phyloP scores from a whole-genome alignment of 1,139 yeast species.

The Nakaseomyces uthaithaninus region DNA sequence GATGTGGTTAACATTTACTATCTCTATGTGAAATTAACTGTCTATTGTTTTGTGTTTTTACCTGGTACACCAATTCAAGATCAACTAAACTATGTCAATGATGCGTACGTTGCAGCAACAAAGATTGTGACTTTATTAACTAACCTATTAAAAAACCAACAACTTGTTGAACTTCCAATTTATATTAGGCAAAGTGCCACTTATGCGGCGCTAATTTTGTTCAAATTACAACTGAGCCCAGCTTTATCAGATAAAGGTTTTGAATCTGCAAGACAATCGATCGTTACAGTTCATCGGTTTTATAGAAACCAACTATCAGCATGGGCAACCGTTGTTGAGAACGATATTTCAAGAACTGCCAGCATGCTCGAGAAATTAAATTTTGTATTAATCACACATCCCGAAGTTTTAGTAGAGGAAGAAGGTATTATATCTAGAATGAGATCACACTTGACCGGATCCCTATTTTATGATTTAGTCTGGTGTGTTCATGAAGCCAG shows the following conservation, averaged over 20 bases:
- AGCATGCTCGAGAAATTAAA: constrained; percentile 86
- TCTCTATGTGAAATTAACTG: constrained; percentile 68
- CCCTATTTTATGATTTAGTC: constrained; percentile 82
- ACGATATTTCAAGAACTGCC: constrained; percentile 87
- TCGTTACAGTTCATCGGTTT: constrained; percentile 84
- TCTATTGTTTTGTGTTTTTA: constrained; percentile 82
- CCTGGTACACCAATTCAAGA: constrained; percentile 89
- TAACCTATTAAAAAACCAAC: constrained; percentile 55
- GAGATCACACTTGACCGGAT: constrained; percentile 89
- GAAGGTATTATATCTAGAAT: constrained; percentile 75
- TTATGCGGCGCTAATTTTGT: constrained; percentile 69
- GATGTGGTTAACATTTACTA: constrained; percentile 72
- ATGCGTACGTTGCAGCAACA: constrained; percentile 76
- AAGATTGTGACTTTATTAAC: constrained; percentile 73
- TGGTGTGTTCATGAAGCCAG: constrained; percentile 96
- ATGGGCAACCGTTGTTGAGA: constrained; percentile 78
- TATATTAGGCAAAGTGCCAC: constrained; percentile 80
- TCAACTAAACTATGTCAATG: constrained; percentile 69
- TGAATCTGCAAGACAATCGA: constrained; percentile 85
- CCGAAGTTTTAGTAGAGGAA: constrained; percentile 63
- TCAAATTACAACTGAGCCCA: constrained; percentile 76
- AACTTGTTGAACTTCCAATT: constrained; percentile 77
- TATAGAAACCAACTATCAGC: constrained; percentile 82
- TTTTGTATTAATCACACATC: constrained; percentile 78
- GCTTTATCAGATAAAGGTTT: constrained; percentile 66